Conservation (phyloP, 768 basidiomycete species). For the Amanita phalloides region DNA sequence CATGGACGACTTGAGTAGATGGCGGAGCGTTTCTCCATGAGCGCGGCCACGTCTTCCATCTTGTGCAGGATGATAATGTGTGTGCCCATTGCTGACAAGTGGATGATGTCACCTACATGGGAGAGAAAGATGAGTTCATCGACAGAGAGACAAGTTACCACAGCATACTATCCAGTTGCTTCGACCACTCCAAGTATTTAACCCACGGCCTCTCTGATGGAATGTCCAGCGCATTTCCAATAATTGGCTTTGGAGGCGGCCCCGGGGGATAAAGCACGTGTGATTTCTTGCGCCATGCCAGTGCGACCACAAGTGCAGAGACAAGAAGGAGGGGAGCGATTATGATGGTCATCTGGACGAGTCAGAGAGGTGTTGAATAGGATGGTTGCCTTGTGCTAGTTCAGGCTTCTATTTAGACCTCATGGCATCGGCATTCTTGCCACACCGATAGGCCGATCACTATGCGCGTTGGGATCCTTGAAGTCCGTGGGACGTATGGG, state of each 20-base stretch:
- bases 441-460: too few species aligned
- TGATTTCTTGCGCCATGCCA: background rate
- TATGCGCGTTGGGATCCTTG: too few species aligned
- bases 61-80: conserved; percentile 16
- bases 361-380: too few species aligned
- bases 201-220: background rate
- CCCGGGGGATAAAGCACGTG: background rate
- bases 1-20: conserved; percentile 18
- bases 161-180: background rate
- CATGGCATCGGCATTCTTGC: too few species aligned
- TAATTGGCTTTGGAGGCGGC: background rate
- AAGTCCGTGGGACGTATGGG: too few species aligned
- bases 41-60: conserved; percentile 11
- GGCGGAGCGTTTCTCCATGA: conserved; percentile 16
- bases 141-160: background rate
- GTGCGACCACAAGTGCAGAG: background rate
- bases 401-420: too few species aligned
- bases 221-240: conserved; percentile 1
- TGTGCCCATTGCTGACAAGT: conserved; percentile 12
- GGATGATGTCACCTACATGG: conserved; percentile 15
- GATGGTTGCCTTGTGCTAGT: too few species aligned
- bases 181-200: background rate
- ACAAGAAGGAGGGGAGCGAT: too few species aligned
- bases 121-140: too few species aligned
- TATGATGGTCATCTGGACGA: too few species aligned